Base-by-base conservation (phyloP, 2,329 filamentous ascomycete genomes). In the Ascocoryne sarcoides region DNA sequence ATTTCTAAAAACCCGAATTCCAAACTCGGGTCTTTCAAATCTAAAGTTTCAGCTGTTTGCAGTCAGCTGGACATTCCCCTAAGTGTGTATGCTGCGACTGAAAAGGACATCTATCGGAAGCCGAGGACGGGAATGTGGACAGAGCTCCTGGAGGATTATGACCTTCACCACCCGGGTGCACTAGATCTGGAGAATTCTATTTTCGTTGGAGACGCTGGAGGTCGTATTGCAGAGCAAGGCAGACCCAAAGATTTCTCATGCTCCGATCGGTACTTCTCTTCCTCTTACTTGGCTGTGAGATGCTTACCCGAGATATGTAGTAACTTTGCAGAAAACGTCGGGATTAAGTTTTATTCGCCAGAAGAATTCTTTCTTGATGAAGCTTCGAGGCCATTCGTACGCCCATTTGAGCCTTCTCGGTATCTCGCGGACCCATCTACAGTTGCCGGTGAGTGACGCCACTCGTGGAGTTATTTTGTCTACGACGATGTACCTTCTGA, bases 91-190 rank as follows among this genome's bases (percentile, higher is more conserved):
- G 92, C 89, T 5, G 90, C 92, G 2, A 95, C 89, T 0, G 78
- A 67, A 30, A 81, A 81, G 43, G 89, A 96, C 54, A 70, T 75
- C 4, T 95, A 80, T 60, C 76, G 92, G 40, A 98, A 98, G 63
- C 92, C 92, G 4, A 72, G 89, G 29, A 71, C 69, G 2, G 90
- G 89, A 15, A 95, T 96, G 84, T 98, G 92, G 90, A 68, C 71
- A 19, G 73, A 80, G 56, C 63, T 84, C 46, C 57, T 81, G 5
- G 60, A 67, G 18, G 70, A 75, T 49, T 63, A 66, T 43, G 62
- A 65, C 23, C 57, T 74, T 8, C 38, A 48, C n/a, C 20, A 36
- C n/a, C 44, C 55, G n/a, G 23, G 12, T 76, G 48, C 43, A 45
- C 62, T 94, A n/a, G 82, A 95, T 59, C 60, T 84, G 23, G 64